These are phyloP conservation scores for Ailanthus altissimus DNA, from an alignment of 345 rosid species.

Conservation along the genomic window DNA sequence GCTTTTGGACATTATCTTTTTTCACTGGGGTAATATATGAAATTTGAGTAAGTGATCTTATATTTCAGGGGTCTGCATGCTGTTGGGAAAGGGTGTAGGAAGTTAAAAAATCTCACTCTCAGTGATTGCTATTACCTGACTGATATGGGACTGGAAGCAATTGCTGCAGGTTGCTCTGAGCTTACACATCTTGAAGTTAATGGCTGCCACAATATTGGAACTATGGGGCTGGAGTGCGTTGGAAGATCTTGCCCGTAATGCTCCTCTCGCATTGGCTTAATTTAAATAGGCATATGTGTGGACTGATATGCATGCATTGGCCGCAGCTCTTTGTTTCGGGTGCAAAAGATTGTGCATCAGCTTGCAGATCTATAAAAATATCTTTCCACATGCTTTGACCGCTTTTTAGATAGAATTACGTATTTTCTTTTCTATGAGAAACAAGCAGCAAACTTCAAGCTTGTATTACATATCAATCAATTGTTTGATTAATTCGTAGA, in stretches of 20 bases:
- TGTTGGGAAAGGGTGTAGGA: constrained; percentile 80
- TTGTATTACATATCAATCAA: neutral
- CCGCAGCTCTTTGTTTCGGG: neutral
- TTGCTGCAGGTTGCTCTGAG: constrained; percentile 75
- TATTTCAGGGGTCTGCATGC: constrained; percentile 75
- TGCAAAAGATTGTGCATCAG: neutral
- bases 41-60: constrained; percentile 24
- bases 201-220: constrained; percentile 92
- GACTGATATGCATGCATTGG: neutral
- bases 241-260: constrained; percentile 84
- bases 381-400: neutral
- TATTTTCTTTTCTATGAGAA: neutral
- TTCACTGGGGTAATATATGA: neutral
- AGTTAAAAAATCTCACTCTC: constrained; percentile 66
- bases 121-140: constrained; percentile 80
- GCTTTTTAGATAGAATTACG: neutral
- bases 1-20: constrained; percentile 1
- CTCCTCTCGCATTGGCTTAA: constrained; percentile 12
- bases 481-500: neutral
- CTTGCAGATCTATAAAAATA: neutral
- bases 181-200: constrained; percentile 84
- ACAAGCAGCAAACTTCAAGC: neutral
- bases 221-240: constrained; percentile 72
- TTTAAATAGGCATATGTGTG: neutral
- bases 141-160: constrained; percentile 77